phyloP scores from a whole-genome alignment of 2,329 filamentous ascomycete species.

The Colletotrichum agaves region DNA sequence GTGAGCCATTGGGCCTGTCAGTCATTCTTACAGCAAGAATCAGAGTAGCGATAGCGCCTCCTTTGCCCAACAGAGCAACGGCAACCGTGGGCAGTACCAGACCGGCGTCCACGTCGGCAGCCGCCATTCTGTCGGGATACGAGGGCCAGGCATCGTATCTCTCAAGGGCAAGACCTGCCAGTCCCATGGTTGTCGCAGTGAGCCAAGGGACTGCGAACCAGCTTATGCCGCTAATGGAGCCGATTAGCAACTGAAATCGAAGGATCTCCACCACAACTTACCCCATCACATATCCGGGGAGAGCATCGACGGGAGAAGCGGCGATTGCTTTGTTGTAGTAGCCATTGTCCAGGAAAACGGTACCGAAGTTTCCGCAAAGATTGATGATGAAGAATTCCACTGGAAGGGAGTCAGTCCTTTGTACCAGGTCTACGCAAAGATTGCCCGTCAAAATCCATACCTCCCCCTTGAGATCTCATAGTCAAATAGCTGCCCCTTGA shows the following conservation, averaged over 20 bases:
- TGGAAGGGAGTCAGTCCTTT: background rate
- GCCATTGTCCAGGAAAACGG: slow-evolving; percentile 86
- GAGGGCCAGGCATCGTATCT: slow-evolving; percentile 77
- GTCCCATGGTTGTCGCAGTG: slow-evolving; percentile 87
- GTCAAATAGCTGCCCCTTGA: slow-evolving; percentile 85
- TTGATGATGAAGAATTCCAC: slow-evolving; percentile 92
- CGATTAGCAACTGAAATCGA: background rate
- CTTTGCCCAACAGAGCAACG: slow-evolving; percentile 82
- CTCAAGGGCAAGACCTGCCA: slow-evolving; percentile 84
- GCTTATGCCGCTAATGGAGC: slow-evolving; percentile 65
- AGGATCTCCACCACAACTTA: background rate
- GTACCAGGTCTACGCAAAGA: background rate
- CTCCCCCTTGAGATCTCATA: slow-evolving; percentile 83
- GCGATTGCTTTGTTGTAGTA: slow-evolving; percentile 97
- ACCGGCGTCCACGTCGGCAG: slow-evolving; percentile 81
- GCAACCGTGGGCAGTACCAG: slow-evolving; percentile 88
- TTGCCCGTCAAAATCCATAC: background rate
- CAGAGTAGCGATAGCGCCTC: slow-evolving; percentile 81
- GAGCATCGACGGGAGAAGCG: slow-evolving; percentile 83
- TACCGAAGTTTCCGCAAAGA: slow-evolving; percentile 83
- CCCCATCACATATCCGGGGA: slow-evolving; percentile 89
- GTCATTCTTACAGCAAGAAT: slow-evolving; percentile 66
- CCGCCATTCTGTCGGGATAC: slow-evolving; percentile 76
- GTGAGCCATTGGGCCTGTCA: fast-evolving
- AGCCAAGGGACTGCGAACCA: slow-evolving; percentile 97